Evolutionary conservation across 805 yeast species (phyloP), one percentile per base, ranked within the genome.

Genomic region (Kurtzmaniella fragi): DNA sequence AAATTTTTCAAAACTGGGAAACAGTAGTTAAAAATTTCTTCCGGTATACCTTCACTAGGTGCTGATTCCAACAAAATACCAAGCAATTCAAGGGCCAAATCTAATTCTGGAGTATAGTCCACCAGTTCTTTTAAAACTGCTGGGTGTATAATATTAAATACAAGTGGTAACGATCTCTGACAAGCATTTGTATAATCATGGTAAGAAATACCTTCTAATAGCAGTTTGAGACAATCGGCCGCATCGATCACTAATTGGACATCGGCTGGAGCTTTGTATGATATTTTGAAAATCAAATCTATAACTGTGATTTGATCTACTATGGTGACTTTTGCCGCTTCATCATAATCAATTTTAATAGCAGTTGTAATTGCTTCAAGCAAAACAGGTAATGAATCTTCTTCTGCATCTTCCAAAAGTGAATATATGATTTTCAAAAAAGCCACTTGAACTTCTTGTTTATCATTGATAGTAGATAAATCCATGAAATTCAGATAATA

Each of bases 301-400:
- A 85, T 64, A 7, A 82, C 61, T n/a, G 49, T 67, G 4, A 49
- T 41, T 2, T 45, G 47, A 5, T 40, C 40, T 3, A 37, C 48
- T n/a, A 53, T 31, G 6, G 37, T 26, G 2, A 44, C 42, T 6
- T 42, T 48, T 10, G 13, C 28, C 5, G 71, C 67, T 17, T 39
- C 40, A 2, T 25, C 25, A 8, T 55, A 56, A 40, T 60, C 57
- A 14, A 66, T 51, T 35, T 70, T 67, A 30, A 84, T 73, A 1
- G 80, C 75, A 2, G 73, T 68, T 1, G 80, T 69, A n/a, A 85
- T 58, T 0, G 84, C 74, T 54, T 89, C 96, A 10, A 85, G 70
- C 31, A 90, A 59, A 34, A 84, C 70, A 1, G 89, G 76, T 28
- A 84, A 78, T 0, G 95, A 75, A 50, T 90, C 98, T 34, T 87